These are phyloP conservation scores for Psidium friedrichsthalianum DNA, from an alignment of 345 rosid species.

Conservation along the genomic window DNA sequence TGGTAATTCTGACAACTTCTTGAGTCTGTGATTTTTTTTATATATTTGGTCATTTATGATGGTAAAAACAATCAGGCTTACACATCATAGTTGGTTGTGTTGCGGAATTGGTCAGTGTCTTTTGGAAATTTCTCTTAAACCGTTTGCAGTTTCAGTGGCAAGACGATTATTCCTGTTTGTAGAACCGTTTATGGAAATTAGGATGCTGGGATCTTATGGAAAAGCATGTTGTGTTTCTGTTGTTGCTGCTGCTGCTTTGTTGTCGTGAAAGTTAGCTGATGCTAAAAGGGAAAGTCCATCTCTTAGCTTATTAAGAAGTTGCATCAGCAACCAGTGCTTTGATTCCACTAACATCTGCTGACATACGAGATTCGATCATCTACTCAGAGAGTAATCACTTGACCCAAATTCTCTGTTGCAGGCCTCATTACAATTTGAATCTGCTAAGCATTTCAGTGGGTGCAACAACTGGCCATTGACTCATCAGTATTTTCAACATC, in stretches of 20 bases:
- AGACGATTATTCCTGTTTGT: neutral
- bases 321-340: neutral
- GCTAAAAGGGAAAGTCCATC: neutral
- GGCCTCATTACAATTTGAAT: constrained; percentile 96
- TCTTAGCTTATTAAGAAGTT: neutral
- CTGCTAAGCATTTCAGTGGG: constrained; percentile 76
- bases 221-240: neutral
- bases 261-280: neutral
- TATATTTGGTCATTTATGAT: neutral
- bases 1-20: neutral
- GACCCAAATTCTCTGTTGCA: constrained; percentile 18
- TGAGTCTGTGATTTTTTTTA: neutral
- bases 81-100: neutral
- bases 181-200: neutral
- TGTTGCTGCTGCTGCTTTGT: neutral
- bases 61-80: neutral
- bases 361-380: neutral
- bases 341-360: neutral
- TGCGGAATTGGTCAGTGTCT: neutral
- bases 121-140: neutral
- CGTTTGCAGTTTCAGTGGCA: neutral
- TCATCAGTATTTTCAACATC: constrained; percentile 67
- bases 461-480: constrained; percentile 46
- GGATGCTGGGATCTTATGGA: neutral
- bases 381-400: constrained; percentile 9